phyloP scores from a whole-genome alignment of 306 rosid genomes.

The Carpinus fangiana region DNA sequence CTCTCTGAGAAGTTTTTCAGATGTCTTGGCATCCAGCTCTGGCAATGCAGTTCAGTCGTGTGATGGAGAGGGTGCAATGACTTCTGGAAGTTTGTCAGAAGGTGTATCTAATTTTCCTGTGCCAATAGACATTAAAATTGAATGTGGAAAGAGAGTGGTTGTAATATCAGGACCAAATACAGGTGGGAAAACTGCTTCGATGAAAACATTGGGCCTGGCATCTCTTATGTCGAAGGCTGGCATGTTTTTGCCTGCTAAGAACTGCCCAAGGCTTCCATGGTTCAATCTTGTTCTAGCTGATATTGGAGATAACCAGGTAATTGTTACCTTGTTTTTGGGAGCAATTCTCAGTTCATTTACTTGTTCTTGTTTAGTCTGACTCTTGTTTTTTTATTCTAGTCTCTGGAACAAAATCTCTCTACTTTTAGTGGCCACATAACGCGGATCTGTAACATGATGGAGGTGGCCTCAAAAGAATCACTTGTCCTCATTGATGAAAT shows the following conservation, averaged over 20 bases:
- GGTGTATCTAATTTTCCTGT: slow-evolving; percentile 62
- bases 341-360: slow-evolving; percentile 31
- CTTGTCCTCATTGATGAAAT: slow-evolving; percentile 95
- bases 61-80: slow-evolving; percentile 29
- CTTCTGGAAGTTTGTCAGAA: slow-evolving; percentile 32
- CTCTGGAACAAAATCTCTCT: slow-evolving; percentile 95
- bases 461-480: slow-evolving; percentile 70
- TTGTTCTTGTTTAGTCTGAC: slow-evolving; percentile 52
- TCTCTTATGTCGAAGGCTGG: slow-evolving; percentile 98
- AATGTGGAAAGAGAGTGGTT: slow-evolving; percentile 72
- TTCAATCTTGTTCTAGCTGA: slow-evolving; percentile 87
- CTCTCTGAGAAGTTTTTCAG: slow-evolving; percentile 44
- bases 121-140: slow-evolving; percentile 83
- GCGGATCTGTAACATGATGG: slow-evolving; percentile 64
- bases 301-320: slow-evolving; percentile 98
- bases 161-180: slow-evolving; percentile 98
- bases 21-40: slow-evolving; percentile 28
- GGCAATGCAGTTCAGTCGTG: slow-evolving; percentile 37
- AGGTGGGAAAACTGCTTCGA: slow-evolving; percentile 97
- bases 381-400: slow-evolving; percentile 56
- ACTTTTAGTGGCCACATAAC: slow-evolving; percentile 96
- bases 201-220: slow-evolving; percentile 85
- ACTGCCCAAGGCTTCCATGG: slow-evolving; percentile 86
- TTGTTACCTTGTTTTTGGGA: slow-evolving; percentile 33
- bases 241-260: slow-evolving; percentile 86